Percentiles rank a stretch among this genome's conserved stretches.
Conservation (phyloP, 305 asterid genomes). For the Petunia hybrid region DNA sequence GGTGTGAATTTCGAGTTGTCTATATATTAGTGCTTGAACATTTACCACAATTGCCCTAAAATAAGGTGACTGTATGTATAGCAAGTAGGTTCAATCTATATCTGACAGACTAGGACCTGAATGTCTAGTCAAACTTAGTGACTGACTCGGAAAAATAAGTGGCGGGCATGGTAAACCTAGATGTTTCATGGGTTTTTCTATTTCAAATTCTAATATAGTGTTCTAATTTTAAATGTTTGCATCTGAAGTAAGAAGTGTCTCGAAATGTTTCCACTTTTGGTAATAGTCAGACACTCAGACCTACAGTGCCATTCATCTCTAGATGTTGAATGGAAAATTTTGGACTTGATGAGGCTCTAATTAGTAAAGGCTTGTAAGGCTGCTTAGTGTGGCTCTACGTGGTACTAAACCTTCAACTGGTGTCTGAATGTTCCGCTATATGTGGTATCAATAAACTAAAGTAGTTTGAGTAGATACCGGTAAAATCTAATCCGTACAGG, state of each 20-base stretch:
- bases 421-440: neutral
- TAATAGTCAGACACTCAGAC: neutral
- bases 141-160: neutral
- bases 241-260: neutral
- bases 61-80: neutral
- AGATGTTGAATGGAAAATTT: neutral
- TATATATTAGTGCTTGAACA: neutral
- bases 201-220: neutral
- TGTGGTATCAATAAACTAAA: neutral
- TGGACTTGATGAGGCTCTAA: neutral
- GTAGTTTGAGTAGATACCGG: constrained; percentile 24
- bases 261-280: neutral
- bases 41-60: neutral
- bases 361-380: neutral
- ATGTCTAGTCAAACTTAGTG: neutral
- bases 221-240: neutral
- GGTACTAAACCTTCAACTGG: neutral
- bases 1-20: neutral
- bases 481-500: neutral
- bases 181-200: neutral
- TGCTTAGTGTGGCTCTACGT: neutral
- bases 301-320: neutral
- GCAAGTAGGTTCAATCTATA: neutral
- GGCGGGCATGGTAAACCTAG: constrained; percentile 15
- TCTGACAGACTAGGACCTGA: neutral